Evolutionary conservation across 495 filamentous ascomycete species (phyloP).

Genomic region (Trichoderma parareesei): DNA sequence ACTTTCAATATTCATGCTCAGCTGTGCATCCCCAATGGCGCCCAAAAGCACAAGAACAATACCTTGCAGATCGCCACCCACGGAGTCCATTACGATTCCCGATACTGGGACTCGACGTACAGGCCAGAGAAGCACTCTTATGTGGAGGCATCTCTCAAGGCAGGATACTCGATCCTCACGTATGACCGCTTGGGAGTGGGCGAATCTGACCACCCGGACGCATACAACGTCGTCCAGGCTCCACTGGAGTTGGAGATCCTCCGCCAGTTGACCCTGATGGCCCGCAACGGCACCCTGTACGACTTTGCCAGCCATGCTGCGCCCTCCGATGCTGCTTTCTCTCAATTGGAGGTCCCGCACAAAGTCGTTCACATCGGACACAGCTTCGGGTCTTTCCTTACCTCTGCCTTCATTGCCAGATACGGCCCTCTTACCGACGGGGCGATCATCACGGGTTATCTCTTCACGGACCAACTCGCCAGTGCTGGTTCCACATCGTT

Average conservation of each 20-base stretch:
- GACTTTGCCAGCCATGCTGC: constrained; percentile 9
- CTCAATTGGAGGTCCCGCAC: background rate
- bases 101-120: constrained; percentile 49
- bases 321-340: constrained; percentile 11
- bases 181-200: constrained; percentile 38
- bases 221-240: constrained; percentile 28
- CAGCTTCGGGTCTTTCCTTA: constrained; percentile 26
- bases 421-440: constrained; percentile 21
- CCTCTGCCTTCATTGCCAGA: constrained; percentile 19
- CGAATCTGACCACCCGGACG: constrained; percentile 27
- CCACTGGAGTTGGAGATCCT: constrained; percentile 30
- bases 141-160: constrained; percentile 25
- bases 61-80: constrained; percentile 46
- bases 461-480: constrained; percentile 15
- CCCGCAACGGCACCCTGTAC: constrained; percentile 20
- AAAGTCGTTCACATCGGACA: constrained; percentile 34
- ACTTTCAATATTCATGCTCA: constrained; percentile 30
- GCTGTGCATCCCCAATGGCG: constrained; percentile 27
- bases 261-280: constrained; percentile 24
- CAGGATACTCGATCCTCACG: constrained; percentile 32
- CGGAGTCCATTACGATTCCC: constrained; percentile 43
- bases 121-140: constrained; percentile 45
- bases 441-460: constrained; percentile 25
- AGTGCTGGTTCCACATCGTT: constrained; percentile 14
- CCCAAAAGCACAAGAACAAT: constrained; percentile 14